phyloP scores from a whole-genome alignment of 768 basidiomycete species.

The Asterophora lycoperdoides region DNA sequence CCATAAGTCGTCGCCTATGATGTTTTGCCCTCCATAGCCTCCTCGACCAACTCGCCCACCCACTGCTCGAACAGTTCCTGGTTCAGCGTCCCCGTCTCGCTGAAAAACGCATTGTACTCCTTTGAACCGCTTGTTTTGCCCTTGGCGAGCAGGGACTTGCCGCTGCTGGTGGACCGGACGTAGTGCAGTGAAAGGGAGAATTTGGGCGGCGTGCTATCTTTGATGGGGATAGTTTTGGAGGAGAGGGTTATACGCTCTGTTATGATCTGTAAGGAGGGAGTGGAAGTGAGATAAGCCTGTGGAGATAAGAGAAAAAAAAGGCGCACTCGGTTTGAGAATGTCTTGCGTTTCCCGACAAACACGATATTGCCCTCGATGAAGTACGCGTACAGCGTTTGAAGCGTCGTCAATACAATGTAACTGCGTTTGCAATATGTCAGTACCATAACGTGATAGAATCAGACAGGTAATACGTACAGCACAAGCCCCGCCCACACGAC shows the following conservation, averaged over 20 bases:
- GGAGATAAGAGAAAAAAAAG: slow-evolving; percentile 20
- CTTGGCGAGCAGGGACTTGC: slow-evolving; percentile 79
- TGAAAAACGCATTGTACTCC: slow-evolving; percentile 74
- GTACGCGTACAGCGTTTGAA: slow-evolving; percentile 80
- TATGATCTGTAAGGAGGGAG: slow-evolving; percentile 57
- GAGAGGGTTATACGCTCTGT: slow-evolving; percentile 83
- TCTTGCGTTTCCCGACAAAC: slow-evolving; percentile 87
- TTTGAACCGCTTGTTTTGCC: slow-evolving; percentile 54
- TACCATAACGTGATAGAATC: neutral
- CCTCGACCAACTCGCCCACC: slow-evolving; percentile 71
- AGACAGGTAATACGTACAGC: slow-evolving; percentile 45
- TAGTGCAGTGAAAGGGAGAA: slow-evolving; percentile 69
- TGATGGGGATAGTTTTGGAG: slow-evolving; percentile 60
- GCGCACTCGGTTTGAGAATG: slow-evolving; percentile 79
- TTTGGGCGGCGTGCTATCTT: slow-evolving; percentile 50
- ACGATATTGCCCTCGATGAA: slow-evolving; percentile 81
- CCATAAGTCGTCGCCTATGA: slow-evolving; percentile 19
- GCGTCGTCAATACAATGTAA: slow-evolving; percentile 66
- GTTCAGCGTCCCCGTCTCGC: slow-evolving; percentile 74
- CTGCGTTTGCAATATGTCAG: slow-evolving; percentile 33
- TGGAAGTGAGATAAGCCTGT: slow-evolving; percentile 33
- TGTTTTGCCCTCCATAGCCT: slow-evolving; percentile 66
- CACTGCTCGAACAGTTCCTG: slow-evolving; percentile 72
- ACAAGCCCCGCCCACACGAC: slow-evolving; percentile 76
- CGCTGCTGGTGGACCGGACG: slow-evolving; percentile 75